These are phyloP conservation scores for Anethum foeniculum DNA, from an alignment of 140 eudicot species.

Conservation along the genomic window DNA sequence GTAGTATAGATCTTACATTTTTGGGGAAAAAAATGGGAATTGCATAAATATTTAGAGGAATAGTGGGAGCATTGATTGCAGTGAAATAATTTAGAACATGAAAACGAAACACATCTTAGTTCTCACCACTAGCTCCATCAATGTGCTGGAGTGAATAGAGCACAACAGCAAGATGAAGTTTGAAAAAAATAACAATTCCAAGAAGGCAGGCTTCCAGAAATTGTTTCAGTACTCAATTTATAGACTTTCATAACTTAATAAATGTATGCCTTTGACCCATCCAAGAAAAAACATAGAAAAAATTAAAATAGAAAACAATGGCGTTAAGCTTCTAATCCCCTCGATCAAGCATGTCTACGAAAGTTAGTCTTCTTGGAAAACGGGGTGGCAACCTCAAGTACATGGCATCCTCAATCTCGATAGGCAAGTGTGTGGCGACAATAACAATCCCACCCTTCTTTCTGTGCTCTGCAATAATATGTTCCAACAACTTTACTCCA, in stretches of 20 bases:
- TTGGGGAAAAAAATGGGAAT: too few species aligned
- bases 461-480: constrained; percentile 71
- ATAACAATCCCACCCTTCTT: constrained; percentile 89
- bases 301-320: neutral
- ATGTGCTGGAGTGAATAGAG: neutral
- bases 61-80: too few species aligned
- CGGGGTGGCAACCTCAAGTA: constrained; percentile 79
- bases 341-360: constrained; percentile 93
- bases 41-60: too few species aligned
- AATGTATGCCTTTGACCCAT: neutral
- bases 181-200: neutral
- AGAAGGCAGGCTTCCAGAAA: neutral
- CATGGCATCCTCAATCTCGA: constrained; percentile 78
- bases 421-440: constrained; percentile 85
- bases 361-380: constrained; percentile 84
- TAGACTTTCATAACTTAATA: neutral
- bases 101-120: too few species aligned
- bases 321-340: constrained; percentile 22
- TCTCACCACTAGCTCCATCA: neutral
- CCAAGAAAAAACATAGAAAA: neutral
- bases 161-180: neutral
- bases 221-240: neutral
- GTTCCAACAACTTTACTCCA: constrained; percentile 81
- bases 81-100: too few species aligned
- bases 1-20: neutral